phyloP scores from a whole-genome alignment of 257 asterid genomes.

The Dorcoceras hygrometricum region DNA sequence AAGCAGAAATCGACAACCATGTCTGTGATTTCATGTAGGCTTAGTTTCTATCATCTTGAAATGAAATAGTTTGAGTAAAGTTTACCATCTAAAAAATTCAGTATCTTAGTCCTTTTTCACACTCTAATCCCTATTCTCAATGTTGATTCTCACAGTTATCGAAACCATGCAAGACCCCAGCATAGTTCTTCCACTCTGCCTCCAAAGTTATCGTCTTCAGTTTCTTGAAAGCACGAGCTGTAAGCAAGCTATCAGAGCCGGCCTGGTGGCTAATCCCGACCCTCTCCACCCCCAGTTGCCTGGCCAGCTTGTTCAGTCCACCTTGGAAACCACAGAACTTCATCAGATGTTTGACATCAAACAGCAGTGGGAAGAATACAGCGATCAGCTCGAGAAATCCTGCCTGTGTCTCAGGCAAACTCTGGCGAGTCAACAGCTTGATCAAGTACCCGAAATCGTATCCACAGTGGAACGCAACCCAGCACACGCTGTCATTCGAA shows the following conservation, averaged over 20 bases:
- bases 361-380: conserved; percentile 60
- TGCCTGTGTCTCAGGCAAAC: conserved; percentile 53
- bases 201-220: conserved; percentile 59
- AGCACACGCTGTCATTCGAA: conserved; percentile 53
- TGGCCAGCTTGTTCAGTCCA: conserved; percentile 72
- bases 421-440: conserved; percentile 65
- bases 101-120: too few species aligned
- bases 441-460: conserved; percentile 74
- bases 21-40: too few species aligned
- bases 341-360: conserved; percentile 74
- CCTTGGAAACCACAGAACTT: conserved; percentile 71
- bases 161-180: conserved; percentile 72
- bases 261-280: conserved; percentile 84
- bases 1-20: too few species aligned
- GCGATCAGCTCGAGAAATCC: conserved; percentile 55
- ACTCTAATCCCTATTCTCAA: not conserved
- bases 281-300: conserved; percentile 69
- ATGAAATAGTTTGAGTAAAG: too few species aligned
- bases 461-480: conserved; percentile 82
- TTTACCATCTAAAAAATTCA: too few species aligned
- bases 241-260: conserved; percentile 78
- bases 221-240: conserved; percentile 62
- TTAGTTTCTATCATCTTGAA: too few species aligned
- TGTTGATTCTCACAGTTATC: too few species aligned
- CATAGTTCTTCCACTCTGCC: conserved; percentile 64